phyloP scores from a whole-genome alignment of 2,329 filamentous ascomycete species.

The Phyllosticta citrichinensis region DNA sequence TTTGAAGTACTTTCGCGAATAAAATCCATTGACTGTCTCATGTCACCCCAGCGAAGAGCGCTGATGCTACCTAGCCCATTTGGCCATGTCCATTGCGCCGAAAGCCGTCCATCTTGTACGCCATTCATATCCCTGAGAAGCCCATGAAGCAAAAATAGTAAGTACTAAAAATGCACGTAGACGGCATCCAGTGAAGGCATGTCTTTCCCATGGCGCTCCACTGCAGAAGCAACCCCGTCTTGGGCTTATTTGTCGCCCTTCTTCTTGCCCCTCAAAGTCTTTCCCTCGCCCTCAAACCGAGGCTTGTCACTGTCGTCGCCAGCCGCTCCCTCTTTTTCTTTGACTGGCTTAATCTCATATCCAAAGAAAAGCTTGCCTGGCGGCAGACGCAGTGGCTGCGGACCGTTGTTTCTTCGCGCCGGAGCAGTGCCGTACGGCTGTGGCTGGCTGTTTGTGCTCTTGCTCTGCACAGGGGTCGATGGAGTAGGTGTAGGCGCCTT shows the following conservation, averaged over 20 bases:
- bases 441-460: slow-evolving; percentile 28
- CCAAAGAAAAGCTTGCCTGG: slow-evolving; percentile 95
- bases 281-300: slow-evolving; percentile 71
- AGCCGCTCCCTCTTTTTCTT: slow-evolving; percentile 56
- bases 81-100: background rate
- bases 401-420: slow-evolving; percentile 56
- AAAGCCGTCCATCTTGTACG: background rate
- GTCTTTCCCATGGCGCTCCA: background rate
- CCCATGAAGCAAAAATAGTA: background rate
- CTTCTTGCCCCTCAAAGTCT: slow-evolving; percentile 65
- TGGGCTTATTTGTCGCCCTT: slow-evolving; percentile 41
- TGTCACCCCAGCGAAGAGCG: background rate
- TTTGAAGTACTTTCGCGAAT: slow-evolving; percentile 26
- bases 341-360: slow-evolving; percentile 82
- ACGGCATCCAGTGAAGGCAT: background rate
- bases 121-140: background rate
- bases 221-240: background rate
- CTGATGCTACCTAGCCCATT: background rate
- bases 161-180: background rate
- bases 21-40: too few relatives aligned
- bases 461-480: slow-evolving; percentile 53
- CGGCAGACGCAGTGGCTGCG: slow-evolving; percentile 73
- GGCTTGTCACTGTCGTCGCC: slow-evolving; percentile 53
- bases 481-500: slow-evolving; percentile 57
- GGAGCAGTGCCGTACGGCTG: slow-evolving; percentile 20